phyloP scores from a whole-genome alignment of 345 rosid species.

The Populus nigra region DNA sequence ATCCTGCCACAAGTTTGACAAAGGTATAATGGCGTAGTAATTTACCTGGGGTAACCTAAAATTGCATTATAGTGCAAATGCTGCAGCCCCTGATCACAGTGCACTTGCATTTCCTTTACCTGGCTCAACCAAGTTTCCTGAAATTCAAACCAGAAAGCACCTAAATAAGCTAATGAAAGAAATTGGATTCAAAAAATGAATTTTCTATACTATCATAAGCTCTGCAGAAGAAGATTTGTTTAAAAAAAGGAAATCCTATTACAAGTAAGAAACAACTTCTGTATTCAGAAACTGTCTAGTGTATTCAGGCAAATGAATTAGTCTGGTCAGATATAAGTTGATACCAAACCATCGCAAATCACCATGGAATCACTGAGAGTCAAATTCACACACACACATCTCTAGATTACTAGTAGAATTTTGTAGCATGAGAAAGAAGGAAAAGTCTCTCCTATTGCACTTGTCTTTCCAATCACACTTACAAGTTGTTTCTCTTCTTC shows the following conservation, averaged over 20 bases:
- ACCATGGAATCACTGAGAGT: not conserved
- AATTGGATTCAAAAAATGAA: no score
- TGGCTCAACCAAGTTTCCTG: conserved; percentile 74
- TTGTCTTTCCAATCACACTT: conserved; percentile 26
- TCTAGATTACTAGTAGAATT: not conserved
- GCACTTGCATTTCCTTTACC: conserved; percentile 73
- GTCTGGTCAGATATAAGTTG: not conserved
- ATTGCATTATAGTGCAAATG: conserved; percentile 38
- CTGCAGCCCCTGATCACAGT: conserved; percentile 74
- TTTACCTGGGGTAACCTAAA: conserved; percentile 39
- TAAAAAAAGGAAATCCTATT: not conserved
- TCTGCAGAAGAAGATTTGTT: not conserved
- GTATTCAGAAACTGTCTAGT: not conserved
- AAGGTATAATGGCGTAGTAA: not conserved
- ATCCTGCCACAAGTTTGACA: not conserved
- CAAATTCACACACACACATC: not conserved
- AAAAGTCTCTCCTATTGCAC: no score
- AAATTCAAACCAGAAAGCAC: conserved; percentile 15
- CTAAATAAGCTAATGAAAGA: not conserved
- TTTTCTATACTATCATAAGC: not conserved
- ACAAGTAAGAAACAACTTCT: not conserved
- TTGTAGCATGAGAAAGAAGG: not conserved
- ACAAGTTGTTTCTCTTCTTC: conserved; percentile 89
- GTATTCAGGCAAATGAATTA: not conserved
- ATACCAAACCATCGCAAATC: not conserved